phyloP scores from a whole-genome alignment of 2,329 filamentous ascomycete species.

The Penicillium rolfsii region DNA sequence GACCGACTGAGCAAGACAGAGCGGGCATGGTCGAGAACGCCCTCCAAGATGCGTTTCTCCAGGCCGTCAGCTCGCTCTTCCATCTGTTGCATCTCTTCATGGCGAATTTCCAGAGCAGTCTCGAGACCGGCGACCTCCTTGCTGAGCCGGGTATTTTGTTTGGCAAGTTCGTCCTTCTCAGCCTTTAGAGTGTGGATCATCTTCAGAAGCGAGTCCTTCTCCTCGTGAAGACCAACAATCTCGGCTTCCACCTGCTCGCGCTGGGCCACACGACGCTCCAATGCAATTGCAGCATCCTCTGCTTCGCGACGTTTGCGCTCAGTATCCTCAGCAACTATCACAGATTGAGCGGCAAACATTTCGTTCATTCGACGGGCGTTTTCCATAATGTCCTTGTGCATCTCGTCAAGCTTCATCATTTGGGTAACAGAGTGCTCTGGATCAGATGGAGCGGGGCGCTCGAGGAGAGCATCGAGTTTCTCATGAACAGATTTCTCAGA shows the following conservation, averaged over 20 bases:
- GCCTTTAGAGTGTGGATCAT: constrained; percentile 55
- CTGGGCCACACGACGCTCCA: constrained; percentile 73
- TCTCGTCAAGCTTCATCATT: constrained; percentile 81
- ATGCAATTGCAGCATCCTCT: constrained; percentile 75
- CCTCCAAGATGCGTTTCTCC: constrained; percentile 90
- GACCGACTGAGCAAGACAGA: constrained; percentile 73
- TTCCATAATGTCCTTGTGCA: constrained; percentile 82
- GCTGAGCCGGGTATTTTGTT: constrained; percentile 77
- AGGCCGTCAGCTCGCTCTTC: constrained; percentile 84
- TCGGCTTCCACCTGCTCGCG: constrained; percentile 64
- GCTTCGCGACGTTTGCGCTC: constrained; percentile 78
- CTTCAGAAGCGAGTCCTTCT: constrained; percentile 65
- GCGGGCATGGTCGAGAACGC: constrained; percentile 93
- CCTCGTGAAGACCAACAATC: constrained; percentile 55
- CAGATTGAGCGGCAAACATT: constrained; percentile 56
- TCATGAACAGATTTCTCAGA: constrained; percentile 51
- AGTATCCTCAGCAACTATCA: constrained; percentile 70
- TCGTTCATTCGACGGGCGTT: constrained; percentile 82
- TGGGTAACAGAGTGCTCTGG: constrained; percentile 68
- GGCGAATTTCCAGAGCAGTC: constrained; percentile 83
- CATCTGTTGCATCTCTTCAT: constrained; percentile 90
- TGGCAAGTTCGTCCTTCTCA: constrained; percentile 68
- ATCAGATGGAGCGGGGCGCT: constrained; percentile 53
- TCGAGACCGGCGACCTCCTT: constrained; percentile 90
- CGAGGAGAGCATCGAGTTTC: constrained; percentile 48